phyloP scores from a whole-genome alignment of 2,329 filamentous ascomycete species.

The Verticillium nonalfalfae region DNA sequence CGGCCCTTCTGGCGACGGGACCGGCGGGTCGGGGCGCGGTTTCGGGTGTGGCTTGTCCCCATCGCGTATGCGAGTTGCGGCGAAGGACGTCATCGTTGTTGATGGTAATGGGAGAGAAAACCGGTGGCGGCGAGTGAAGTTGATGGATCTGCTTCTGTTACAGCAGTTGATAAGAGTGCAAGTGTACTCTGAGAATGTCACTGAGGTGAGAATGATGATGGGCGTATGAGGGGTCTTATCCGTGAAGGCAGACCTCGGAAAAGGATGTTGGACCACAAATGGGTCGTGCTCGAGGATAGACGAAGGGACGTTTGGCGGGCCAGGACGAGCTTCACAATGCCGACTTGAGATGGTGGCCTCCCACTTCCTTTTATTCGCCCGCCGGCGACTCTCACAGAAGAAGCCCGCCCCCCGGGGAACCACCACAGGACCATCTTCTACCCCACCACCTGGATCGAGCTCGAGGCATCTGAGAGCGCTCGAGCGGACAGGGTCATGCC shows the following conservation, averaged over 20 bases:
- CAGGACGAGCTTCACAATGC: background rate
- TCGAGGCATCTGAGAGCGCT: background rate
- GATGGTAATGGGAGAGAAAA: background rate
- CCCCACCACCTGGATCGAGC: background rate
- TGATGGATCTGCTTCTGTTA: background rate
- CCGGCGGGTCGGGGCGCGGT: slow-evolving; percentile 21
- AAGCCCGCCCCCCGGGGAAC: background rate
- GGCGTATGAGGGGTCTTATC: background rate
- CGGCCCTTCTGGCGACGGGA: slow-evolving; percentile 18
- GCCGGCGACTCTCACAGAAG: background rate
- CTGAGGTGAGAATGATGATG: background rate
- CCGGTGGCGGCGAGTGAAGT: background rate
- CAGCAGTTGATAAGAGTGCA: background rate
- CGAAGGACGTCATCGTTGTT: background rate
- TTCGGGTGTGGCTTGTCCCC: slow-evolving; percentile 19
- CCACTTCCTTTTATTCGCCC: background rate
- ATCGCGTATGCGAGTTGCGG: background rate
- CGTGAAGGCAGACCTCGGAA: background rate
- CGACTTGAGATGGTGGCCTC: background rate
- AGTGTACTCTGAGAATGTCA: background rate
- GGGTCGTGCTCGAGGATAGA: background rate
- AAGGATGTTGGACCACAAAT: background rate
- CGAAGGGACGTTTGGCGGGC: background rate
- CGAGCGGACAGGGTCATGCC: background rate
- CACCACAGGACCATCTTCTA: background rate